Conservation (phyloP, 108 stramenopile species). For the Pseudonitzschia multiseries region DNA sequence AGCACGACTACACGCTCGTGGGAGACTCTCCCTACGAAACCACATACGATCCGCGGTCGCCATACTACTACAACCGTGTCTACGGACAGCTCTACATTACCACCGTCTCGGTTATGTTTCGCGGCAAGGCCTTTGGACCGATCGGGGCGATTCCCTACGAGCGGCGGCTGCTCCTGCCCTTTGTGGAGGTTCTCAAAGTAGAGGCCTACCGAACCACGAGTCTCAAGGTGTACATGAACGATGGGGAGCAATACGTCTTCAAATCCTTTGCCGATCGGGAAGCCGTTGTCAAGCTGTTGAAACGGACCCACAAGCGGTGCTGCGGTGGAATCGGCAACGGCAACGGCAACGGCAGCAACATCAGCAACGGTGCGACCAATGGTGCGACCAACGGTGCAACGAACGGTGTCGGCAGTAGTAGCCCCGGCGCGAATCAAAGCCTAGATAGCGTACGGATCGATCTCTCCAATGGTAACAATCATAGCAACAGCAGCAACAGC, state of each 20-base stretch:
- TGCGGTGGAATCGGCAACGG: background rate
- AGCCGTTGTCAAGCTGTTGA: conserved; percentile 32
- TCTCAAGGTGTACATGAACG: conserved; percentile 42
- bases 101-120: conserved; percentile 57
- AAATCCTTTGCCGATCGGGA: conserved; percentile 51
- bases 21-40: conserved; percentile 7
- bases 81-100: conserved; percentile 64
- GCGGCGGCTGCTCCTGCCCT: conserved; percentile 48
- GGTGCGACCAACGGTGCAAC: too few species aligned
- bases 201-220: conserved; percentile 52
- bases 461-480: too few species aligned
- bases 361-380: background rate
- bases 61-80: conserved; percentile 45
- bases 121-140: conserved; percentile 64
- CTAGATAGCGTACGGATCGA: too few species aligned
- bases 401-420: too few species aligned
- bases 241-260: conserved; percentile 58
- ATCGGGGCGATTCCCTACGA: conserved; percentile 41
- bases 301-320: background rate
- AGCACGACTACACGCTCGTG: conserved; percentile 3
- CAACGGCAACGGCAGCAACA: background rate
- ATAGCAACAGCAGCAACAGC: background rate
- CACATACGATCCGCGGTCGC: background rate
- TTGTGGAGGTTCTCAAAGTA: conserved; percentile 40
- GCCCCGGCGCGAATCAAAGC: too few species aligned